These are phyloP conservation scores for Fusarium longipes DNA, from an alignment of 2,329 filamentous ascomycete species.

Conservation along the genomic window DNA sequence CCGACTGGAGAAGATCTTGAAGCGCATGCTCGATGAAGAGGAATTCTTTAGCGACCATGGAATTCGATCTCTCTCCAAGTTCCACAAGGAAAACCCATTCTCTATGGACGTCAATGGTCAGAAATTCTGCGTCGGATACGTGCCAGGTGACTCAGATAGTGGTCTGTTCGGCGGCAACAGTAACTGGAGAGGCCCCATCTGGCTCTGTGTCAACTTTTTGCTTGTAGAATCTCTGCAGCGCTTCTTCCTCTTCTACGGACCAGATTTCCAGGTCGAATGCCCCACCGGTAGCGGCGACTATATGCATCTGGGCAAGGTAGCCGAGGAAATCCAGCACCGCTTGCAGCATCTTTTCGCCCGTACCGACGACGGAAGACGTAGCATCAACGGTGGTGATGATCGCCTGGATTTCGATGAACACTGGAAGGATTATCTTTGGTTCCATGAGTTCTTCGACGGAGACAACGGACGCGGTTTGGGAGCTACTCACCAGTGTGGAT, in stretches of 20 bases:
- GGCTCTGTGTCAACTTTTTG: slow-evolving; percentile 95
- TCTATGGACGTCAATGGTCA: slow-evolving; percentile 97
- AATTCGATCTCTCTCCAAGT: slow-evolving; percentile 91
- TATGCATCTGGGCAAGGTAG: slow-evolving; percentile 95
- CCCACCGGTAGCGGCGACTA: slow-evolving; percentile 92
- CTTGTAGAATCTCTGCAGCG: slow-evolving; percentile 93
- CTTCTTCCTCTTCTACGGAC: slow-evolving; percentile 96
- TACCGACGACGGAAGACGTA: slow-evolving; percentile 85
- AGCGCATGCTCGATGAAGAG: slow-evolving; percentile 91
- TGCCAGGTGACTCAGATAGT: slow-evolving; percentile 96
- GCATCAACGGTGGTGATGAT: slow-evolving; percentile 87
- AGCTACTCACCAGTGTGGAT: slow-evolving; percentile 93
- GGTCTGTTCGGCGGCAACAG: slow-evolving; percentile 96
- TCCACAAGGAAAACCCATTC: slow-evolving; percentile 88
- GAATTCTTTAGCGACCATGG: slow-evolving; percentile 93
- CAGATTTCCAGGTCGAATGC: slow-evolving; percentile 88
- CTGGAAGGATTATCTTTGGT: slow-evolving; percentile 89
- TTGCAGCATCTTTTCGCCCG: slow-evolving; percentile 91
- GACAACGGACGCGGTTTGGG: slow-evolving; percentile 90
- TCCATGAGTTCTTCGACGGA: slow-evolving; percentile 97
- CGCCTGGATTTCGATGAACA: slow-evolving; percentile 89
- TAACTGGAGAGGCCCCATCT: slow-evolving; percentile 96
- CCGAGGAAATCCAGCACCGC: slow-evolving; percentile 94
- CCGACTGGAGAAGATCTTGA: slow-evolving; percentile 87
- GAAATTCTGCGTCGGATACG: slow-evolving; percentile 86